Base-by-base conservation (phyloP, 176 grass and related monocot genomes). In the Metroxylon sagu region DNA sequence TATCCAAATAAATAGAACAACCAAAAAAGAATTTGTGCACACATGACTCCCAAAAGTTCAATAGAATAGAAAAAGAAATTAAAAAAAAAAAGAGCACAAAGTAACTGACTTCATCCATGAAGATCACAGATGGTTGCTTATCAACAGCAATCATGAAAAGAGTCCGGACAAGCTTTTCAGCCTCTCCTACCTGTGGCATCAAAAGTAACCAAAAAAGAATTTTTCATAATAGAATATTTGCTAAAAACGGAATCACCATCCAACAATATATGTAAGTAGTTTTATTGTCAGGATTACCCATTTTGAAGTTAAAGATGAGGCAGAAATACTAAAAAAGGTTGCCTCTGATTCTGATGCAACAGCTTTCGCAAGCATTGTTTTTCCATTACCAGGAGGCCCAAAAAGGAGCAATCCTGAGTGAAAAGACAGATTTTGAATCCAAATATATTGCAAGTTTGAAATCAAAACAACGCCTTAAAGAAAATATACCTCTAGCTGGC, bases 321-420 rank as follows among this genome's bases (percentile, higher is more conserved):
- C 78, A 4, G 92, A 91, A 85, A 97, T 70, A 80, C 85, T 97
- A 69, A 97, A 97, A 76, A 97, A 97, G 64, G 87, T 97, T 2
- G 93, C 93, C 63, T 97, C 84, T 73, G 92, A 97, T 85, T 97
- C 93, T 82, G 93, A 97, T 23, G 93, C 93, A 70, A 97, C 93
- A 75, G 93, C 93, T 85, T 97, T 97, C 15, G 93, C 93, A 69
- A 97, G 87, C 93, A 97, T 91, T 26, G 87, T 91, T 88, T 97
- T 97, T 48, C 93, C 93, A 73, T 91, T 97, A 4, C 93, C 93
- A 18, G 87, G 93, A 52, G 93, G 87, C 28, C 93, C 93, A 70
- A 90, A 90, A 29, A 90, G 87, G 75, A 90, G 82, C 56, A 90
- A 73, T 27, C 82, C 87, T 90, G 48, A 73, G 63, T 16, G 6